Evolutionary conservation across 1,139 yeast species (phyloP), one percentile per base, ranked within the genome.

Genomic region (Geotrichum cucujoidarum): DNA sequence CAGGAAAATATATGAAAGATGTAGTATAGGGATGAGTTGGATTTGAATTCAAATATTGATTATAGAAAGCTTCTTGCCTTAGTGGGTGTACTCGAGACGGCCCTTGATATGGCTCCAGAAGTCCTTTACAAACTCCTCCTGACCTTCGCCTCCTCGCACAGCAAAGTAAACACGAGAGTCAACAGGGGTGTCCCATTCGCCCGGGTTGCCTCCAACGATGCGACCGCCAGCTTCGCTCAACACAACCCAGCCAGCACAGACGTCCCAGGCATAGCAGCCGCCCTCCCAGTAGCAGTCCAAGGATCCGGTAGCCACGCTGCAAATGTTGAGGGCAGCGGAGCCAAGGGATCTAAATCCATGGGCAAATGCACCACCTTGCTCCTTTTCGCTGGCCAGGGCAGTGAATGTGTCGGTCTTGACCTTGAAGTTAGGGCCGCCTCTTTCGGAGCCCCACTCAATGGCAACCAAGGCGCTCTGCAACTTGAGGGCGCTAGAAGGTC

Each of bases 241-340:
- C 49, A 79, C 75, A 51, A 79, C 71, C 82, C 81, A 78, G 32
- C 82, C 82, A 5, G 83, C 83, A 59, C 81, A 77, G 3, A 78
- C 81, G 57, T 79, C 83, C 83, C 83, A 78, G 6, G 78, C 73
- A 55, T 74, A 77, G 61, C 81, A 77, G 18, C 83, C 81, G 46
- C 82, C 82, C 62, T 78, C 82, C 81, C 83, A 79, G 63, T 78
- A 78, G 30, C 77, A 67, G 57, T 78, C 83, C 33, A 77, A 52
- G 47, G 69, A 68, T 3, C 83, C 83, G 6, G 79, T 68, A 1
- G 83, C 81, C 10, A 76, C 77, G 34, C 73, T 72, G 14, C 78
- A 73, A 40, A 78, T 59, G 49, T 78, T 76, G 72, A 78, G 72
- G 1, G 83, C 83, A 2, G 83, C 81, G 1, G 82, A 76, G 1